Percentiles rank a stretch among this genome's conserved stretches.
phyloP scores from a whole-genome alignment of 495 filamentous ascomycete species.

The Podospora didyma region DNA sequence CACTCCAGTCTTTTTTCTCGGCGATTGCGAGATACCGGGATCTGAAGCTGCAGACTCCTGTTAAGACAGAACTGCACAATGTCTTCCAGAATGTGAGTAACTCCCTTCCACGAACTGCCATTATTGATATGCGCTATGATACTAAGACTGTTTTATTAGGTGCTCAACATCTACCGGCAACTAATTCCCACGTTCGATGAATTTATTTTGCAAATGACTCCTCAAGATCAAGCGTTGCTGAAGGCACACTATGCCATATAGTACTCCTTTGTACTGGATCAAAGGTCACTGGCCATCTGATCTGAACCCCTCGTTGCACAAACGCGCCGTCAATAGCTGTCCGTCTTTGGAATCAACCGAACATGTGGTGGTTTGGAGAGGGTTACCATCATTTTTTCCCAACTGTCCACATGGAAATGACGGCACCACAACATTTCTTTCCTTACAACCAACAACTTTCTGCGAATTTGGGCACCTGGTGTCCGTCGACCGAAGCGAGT shows the following conservation, averaged over 20 bases:
- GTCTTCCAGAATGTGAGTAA: constrained; percentile 43
- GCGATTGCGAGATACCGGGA: constrained; percentile 76
- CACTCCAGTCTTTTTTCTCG: constrained; percentile 76
- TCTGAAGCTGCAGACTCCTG: constrained; percentile 39
- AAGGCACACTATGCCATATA: constrained; percentile 39
- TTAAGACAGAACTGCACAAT: constrained; percentile 43
- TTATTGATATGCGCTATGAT: not conserved
- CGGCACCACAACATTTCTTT: not conserved
- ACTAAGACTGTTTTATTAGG: constrained; percentile 41
- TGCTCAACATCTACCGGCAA: constrained; percentile 74
- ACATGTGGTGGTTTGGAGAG: not conserved
- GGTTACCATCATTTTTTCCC: not conserved
- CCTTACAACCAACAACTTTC: no score
- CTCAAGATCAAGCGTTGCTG: constrained; percentile 52
- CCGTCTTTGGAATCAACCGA: constrained; percentile 5
- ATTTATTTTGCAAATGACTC: constrained; percentile 67
- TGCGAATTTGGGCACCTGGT: no score
- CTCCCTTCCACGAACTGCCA: not conserved
- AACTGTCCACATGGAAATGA: not conserved
- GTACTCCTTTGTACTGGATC: not conserved
- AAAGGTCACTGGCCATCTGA: not conserved
- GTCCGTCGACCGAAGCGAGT: no score
- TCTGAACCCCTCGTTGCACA: not conserved
- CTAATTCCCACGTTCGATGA: constrained; percentile 82
- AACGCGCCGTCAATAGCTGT: constrained; percentile 3